Base-by-base conservation (phyloP, 2,329 filamentous ascomycete species). In the Aspergillus persii region DNA sequence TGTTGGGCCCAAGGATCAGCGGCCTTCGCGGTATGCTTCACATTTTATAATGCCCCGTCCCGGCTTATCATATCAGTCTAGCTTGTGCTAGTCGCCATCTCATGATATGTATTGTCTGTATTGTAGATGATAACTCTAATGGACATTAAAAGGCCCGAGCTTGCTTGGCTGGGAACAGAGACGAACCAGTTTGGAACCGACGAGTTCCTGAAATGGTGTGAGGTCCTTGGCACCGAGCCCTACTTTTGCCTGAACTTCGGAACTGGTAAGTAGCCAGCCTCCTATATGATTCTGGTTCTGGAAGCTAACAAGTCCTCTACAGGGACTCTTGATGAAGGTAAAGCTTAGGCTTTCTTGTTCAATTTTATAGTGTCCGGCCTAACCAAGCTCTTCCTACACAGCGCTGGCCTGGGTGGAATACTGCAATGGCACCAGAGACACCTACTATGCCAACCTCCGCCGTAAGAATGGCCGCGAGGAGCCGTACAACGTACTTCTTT, bases 151-250 rank as follows among this genome's bases (percentile, higher is more conserved):
- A 83, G 88, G 66, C 88, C 87, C 1, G 91, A 95, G 70, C 81
- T 95, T 55, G 91, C 91, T 4, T 95, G 91, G 91, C 80, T 89
- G 23, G 89, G 88, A 36, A 84, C 84, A 1, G 91, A 95, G 78
- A 85, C 82, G 30, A 95, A 95, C 72, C 80, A 88, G 62, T 93
- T 95, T 69, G 91, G 91, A 58, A 95, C 91, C 0, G 90, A 95
- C 73, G 91, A 95, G 78, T 95, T 95, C 76, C 85, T 95, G 83
- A 83, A 87, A 66, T 94, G 90, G 90, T 91, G 90, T 63, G 82
- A 88, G 65, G 79, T 84, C 8, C 84, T 92, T 7, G 85, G 85
- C 27, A 89, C 90, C 0, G 89, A 93, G 78, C 91, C 91, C 4
- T 95, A 92, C 72, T 81, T 95, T 46, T 88, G 86, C 62, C 79